Evolutionary conservation across 805 yeast genomes (phyloP).

Genomic region (Kregervanrija fluxuum): DNA sequence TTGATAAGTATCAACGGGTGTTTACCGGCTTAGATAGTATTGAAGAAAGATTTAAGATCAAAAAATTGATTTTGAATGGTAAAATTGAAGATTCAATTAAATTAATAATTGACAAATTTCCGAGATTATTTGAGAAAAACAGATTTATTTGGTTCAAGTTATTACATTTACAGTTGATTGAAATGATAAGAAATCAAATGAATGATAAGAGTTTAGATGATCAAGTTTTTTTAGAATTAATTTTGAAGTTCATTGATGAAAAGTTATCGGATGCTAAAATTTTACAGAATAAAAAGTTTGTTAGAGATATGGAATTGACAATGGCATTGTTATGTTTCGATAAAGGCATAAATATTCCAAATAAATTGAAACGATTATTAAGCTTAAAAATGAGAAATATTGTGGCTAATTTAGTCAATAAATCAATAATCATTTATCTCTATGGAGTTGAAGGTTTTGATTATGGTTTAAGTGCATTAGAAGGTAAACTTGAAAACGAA

Average conservation of each 20-base stretch:
- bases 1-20: slow-evolving; percentile 13
- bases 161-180: slow-evolving; percentile 66
- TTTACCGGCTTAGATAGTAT: slow-evolving; percentile 43
- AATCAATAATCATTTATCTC: slow-evolving; percentile 43
- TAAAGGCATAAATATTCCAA: slow-evolving; percentile 39
- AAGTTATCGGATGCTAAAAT: slow-evolving; percentile 31
- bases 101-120: slow-evolving; percentile 50
- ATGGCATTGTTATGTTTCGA: slow-evolving; percentile 68
- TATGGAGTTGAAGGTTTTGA: slow-evolving; percentile 3
- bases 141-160: slow-evolving; percentile 65
- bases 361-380: slow-evolving; percentile 46
- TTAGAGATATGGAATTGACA: slow-evolving; percentile 71
- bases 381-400: slow-evolving; percentile 54
- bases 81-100: slow-evolving; percentile 52
- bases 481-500: background rate
- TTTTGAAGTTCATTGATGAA: slow-evolving; percentile 53
- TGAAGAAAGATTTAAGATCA: slow-evolving; percentile 44
- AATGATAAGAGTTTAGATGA: slow-evolving; percentile 28
- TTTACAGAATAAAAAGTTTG: slow-evolving; percentile 40
- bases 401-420: slow-evolving; percentile 66
- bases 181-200: slow-evolving; percentile 44
- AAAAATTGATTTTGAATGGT: slow-evolving; percentile 49
- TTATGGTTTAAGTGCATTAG: background rate
- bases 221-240: slow-evolving; percentile 41
- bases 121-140: slow-evolving; percentile 57